phyloP scores from a whole-genome alignment of 352 stramenopile genomes.

The Elongisporangium anandrum region DNA sequence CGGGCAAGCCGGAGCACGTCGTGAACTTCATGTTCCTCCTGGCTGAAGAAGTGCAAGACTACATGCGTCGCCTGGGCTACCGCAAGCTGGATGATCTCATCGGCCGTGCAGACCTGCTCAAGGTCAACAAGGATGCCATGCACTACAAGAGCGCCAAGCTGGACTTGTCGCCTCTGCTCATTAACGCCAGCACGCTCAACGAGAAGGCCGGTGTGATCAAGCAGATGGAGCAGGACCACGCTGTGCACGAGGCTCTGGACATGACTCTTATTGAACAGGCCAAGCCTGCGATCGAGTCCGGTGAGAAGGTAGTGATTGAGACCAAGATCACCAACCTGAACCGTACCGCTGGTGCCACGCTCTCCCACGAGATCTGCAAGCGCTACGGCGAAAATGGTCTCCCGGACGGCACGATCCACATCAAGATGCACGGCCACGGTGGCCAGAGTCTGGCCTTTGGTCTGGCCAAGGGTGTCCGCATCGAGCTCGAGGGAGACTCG shows the following conservation, averaged over 20 bases:
- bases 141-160: conserved; percentile 81
- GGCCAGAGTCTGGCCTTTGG: conserved; percentile 94
- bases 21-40: conserved; percentile 98
- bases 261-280: conserved; percentile 90
- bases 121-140: conserved; percentile 78
- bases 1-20: conserved; percentile 94
- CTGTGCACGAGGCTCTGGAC: conserved; percentile 86
- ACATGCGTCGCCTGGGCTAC: conserved; percentile 85
- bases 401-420: conserved; percentile 90
- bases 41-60: conserved; percentile 90
- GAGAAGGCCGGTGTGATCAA: conserved; percentile 82
- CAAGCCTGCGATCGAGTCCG: conserved; percentile 78
- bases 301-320: conserved; percentile 60
- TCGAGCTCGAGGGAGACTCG: conserved; percentile 91
- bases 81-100: conserved; percentile 93
- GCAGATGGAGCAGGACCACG: conserved; percentile 86
- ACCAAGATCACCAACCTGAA: conserved; percentile 90
- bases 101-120: conserved; percentile 91
- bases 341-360: conserved; percentile 92
- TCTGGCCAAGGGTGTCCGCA: conserved; percentile 90
- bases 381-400: conserved; percentile 88
- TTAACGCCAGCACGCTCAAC: conserved; percentile 92
- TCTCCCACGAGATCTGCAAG: conserved; percentile 93
- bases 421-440: conserved; percentile 92
- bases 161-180: conserved; percentile 92